These are phyloP conservation scores for Patellaria atrata DNA, from an alignment of 495 filamentous ascomycete species.

Conservation along the genomic window DNA sequence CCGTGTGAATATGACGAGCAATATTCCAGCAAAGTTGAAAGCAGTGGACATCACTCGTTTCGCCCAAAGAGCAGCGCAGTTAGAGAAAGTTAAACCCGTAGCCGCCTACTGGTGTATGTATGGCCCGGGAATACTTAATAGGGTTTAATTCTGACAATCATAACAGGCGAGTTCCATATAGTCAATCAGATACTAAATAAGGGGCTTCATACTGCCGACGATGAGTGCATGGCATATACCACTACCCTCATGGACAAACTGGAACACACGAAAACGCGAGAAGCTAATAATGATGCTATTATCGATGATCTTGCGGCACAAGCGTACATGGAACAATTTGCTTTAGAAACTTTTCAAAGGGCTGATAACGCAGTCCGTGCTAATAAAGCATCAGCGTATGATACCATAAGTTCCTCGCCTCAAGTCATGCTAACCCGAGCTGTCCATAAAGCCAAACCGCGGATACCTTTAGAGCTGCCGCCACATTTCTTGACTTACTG, in stretches of 20 bases:
- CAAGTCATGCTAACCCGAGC: too few relatives aligned
- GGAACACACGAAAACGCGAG: conserved; percentile 60
- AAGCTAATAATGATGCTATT: conserved; percentile 55
- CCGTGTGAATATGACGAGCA: conserved; percentile 54
- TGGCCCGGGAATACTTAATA: neutral
- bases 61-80: conserved; percentile 64
- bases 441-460: conserved; percentile 78
- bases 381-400: conserved; percentile 72
- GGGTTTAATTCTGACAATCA: conserved; percentile 12
- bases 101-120: conserved; percentile 87
- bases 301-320: conserved; percentile 69
- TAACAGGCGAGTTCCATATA: conserved; percentile 75
- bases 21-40: conserved; percentile 60
- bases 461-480: conserved; percentile 82
- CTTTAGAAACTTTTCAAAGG: conserved; percentile 66
- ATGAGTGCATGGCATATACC: conserved; percentile 64
- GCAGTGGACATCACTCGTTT: conserved; percentile 66
- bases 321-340: conserved; percentile 91
- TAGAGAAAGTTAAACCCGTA: conserved; percentile 71
- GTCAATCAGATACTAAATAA: conserved; percentile 79
- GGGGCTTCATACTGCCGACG: conserved; percentile 58
- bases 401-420: neutral
- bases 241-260: conserved; percentile 80
- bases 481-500: conserved; percentile 77
- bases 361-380: conserved; percentile 69